Evolutionary conservation across 164 flowering plant genomes (phyloP), one percentile per base, ranked within the genome.

Genomic region (Liquidambar formosana): DNA sequence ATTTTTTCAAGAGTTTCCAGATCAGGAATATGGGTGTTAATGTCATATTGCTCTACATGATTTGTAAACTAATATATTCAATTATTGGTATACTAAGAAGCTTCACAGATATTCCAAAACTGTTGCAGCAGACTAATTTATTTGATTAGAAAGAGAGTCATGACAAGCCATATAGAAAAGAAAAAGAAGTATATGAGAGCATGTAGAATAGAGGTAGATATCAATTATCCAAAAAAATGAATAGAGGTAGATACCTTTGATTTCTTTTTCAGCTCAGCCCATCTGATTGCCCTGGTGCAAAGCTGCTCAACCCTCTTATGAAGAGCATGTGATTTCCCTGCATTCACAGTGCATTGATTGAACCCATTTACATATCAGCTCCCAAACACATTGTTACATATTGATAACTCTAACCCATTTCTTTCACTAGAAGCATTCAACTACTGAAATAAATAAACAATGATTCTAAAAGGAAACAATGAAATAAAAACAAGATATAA

Each of bases 321-420:
- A 76, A 96, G 97, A 59, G 99, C 97, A 73, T 93, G 99, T 25
- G 99, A 91, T 86, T 96, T 93, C 48, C 99, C 99, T 96, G 86
- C 79, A 85, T 63, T 57, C 48, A 71, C n/a, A 79, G 59, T 18
- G 46, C n/a, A 79, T 63, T 18, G 46, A 21, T 27, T 60, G 19
- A 65, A 65, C 25, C 53, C 48, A 13, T 5, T 16, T 22, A 66
- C 6, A 66, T 16, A 56, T 66, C 52, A 66, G 61, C 21, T 28
- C 13, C 57, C 44, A 28, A 28, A 25, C 33, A 27, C 45, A 15
- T 4, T 59, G 21, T 33, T 9, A 33, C 10, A 65, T 19, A 52
- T 11, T 8, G 52, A 13, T 3, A 57, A 14, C 13, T 27, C 28
- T 0, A 26, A 2, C 56, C 38, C 41, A 57, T 27, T 22, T 15